Evolutionary conservation across 2,329 filamentous ascomycete genomes (phyloP), one percentile per base, ranked within the genome.

Genomic region (Fusarium guadeloupense): DNA sequence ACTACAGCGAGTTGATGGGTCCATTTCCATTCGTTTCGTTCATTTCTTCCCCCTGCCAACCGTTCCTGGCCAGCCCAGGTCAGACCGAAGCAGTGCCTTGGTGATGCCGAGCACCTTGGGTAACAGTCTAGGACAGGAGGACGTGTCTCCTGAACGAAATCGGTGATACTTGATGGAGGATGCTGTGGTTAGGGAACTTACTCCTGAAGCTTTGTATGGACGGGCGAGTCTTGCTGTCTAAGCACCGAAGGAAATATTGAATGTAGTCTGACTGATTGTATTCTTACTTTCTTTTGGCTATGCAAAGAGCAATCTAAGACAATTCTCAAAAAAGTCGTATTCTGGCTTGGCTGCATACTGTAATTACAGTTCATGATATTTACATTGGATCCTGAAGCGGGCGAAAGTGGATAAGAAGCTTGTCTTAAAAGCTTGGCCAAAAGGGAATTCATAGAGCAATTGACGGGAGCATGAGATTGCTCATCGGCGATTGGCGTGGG

Each of bases 321-420:
- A 26, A 26, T 12, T 26, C 25, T 12, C 6, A 25, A 26, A 14
- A 37, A 51, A 30, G 21, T 19, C 7, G 31, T 16, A 6, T 43
- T 37, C 20, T 9, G 35, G 19, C 30, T 26, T 41, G 37, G 28
- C 28, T 34, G 14, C 6, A 17, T 23, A 33, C 14, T 25, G 21
- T 19, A 35, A 19, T 42, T 30, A 35, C 48, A 19, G 28, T 9
- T 30, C 20, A 25, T 44, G 30, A 37, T 28, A 41, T 28, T 30
- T 25, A 5, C 30, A 23, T 31, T 10, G 9, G 12, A 10, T 43
- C 40, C 54, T 49, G 26, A 64, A 55, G 26, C 50, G 55, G 55
- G 26, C 62, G 33, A 57, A 42, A 64, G 61, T 64, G 61, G 62
- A 45, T 47, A 62, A 28, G 59, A 63, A 64, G 62, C 62, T 64